Evolutionary conservation across 225 moss, liverwort and hornwort species (phyloP).

Genomic region (Pseudisothecium myosuroides): DNA sequence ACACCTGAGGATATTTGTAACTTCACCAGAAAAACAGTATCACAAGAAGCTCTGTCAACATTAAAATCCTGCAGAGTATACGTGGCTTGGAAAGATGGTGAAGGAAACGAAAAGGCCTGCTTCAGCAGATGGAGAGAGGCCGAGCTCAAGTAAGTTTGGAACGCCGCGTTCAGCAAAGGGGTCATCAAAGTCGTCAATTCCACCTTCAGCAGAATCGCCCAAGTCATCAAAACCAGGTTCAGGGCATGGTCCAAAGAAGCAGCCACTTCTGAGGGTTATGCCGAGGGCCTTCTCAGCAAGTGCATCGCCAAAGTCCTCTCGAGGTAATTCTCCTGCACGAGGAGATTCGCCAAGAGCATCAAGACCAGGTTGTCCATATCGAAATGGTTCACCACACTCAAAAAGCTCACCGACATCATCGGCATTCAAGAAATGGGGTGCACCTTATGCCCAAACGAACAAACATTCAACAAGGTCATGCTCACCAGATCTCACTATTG

Average conservation of each 20-base stretch:
- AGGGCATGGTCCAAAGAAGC: not conserved
- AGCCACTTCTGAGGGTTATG: not conserved
- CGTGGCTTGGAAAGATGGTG: not conserved
- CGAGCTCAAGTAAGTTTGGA: not conserved
- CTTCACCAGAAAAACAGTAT: not conserved
- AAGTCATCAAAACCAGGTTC: not conserved
- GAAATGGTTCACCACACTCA: not conserved
- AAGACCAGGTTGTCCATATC: not conserved
- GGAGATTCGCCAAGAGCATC: not conserved
- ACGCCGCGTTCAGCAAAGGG: not conserved
- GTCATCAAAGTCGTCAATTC: not conserved
- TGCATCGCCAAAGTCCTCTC: not conserved
- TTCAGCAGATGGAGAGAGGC: not conserved
- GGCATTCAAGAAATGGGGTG: conserved; percentile 2
- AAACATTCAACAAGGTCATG: conserved; percentile 16
- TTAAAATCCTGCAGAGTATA: not conserved
- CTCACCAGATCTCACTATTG: not conserved
- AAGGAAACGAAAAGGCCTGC: not conserved
- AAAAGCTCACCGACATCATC: not conserved
- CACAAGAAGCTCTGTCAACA: no score
- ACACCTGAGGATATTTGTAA: not conserved
- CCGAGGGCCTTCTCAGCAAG: not conserved
- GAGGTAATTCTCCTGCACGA: not conserved
- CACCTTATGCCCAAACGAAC: not conserved
- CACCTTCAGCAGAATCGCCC: not conserved